phyloP scores from a whole-genome alignment of 2,329 filamentous ascomycete species.

The Rhexocercosporidium sp. region DNA sequence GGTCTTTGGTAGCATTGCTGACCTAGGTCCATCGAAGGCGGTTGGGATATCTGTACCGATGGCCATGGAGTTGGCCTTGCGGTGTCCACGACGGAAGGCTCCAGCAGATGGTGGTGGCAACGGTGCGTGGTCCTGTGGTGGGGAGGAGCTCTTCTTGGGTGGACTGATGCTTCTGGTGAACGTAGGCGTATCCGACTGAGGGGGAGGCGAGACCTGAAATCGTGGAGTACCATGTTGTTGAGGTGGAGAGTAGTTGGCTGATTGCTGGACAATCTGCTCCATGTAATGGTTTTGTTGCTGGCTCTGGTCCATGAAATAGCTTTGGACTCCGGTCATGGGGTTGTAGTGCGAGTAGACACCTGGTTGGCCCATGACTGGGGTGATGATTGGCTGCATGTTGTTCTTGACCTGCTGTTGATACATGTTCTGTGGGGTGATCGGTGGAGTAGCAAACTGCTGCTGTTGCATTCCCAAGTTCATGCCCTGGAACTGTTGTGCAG shows the following conservation, averaged over 20 bases:
- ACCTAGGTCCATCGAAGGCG: conserved; percentile 52
- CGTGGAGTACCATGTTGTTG: conserved; percentile 68
- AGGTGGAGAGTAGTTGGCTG: conserved; percentile 52
- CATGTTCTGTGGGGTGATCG: conserved; percentile 56
- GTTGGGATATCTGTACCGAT: conserved; percentile 38
- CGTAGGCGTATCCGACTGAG: conserved; percentile 58
- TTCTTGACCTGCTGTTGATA: conserved; percentile 43
- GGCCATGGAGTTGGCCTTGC: conserved; percentile 78
- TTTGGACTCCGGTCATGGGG: conserved; percentile 82
- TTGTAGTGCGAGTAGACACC: conserved; percentile 86
- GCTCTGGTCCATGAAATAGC: conserved; percentile 65
- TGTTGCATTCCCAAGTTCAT: conserved; percentile 67
- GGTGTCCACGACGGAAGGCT: conserved; percentile 91
- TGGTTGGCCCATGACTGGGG: conserved; percentile 64
- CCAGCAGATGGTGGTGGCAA: conserved; percentile 88
- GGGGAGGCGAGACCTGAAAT: conserved; percentile 82
- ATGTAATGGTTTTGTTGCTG: conserved; percentile 49
- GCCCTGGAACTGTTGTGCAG: conserved; percentile 81
- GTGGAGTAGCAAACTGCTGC: conserved; percentile 56
- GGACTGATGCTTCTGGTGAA: conserved; percentile 67
- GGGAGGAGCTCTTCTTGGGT: conserved; percentile 70
- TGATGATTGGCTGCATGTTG: conserved; percentile 52
- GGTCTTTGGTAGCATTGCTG: conserved; percentile 74
- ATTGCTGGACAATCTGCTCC: conserved; percentile 43
- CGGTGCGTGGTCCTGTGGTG: conserved; percentile 70